Evolutionary conservation across 2,329 filamentous ascomycete species (phyloP).

Genomic region (Fusarium aywerte): DNA sequence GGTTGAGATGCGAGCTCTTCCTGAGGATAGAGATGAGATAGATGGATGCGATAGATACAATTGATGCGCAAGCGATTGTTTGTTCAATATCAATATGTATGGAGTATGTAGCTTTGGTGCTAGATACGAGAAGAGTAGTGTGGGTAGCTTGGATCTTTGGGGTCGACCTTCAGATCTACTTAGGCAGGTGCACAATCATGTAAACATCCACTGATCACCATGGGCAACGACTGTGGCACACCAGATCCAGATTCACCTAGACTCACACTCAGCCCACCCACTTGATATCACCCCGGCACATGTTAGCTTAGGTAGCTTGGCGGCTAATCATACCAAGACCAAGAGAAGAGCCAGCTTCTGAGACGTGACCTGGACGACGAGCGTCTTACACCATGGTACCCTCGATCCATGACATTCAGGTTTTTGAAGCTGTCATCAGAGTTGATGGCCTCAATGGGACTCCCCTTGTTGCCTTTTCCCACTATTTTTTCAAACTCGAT

Average conservation of each 20-base stretch:
- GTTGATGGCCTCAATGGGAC: not conserved
- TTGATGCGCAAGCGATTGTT: conserved; percentile 1
- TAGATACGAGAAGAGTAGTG: conserved; percentile 39
- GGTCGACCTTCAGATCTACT: conserved; percentile 28
- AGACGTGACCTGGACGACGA: conserved; percentile 35
- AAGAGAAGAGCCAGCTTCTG: conserved; percentile 23
- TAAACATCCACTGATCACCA: conserved; percentile 22
- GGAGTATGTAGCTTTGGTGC: conserved; percentile 32
- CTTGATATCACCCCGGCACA: conserved; percentile 18
- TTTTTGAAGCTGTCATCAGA: not conserved
- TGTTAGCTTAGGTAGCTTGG: conserved; percentile 18
- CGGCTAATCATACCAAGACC: conserved; percentile 14
- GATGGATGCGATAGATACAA: conserved; percentile 23
- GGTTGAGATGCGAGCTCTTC: conserved; percentile 25
- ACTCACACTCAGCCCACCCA: conserved; percentile 9
- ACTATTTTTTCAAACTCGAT: not conserved
- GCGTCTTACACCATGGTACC: conserved; percentile 7
- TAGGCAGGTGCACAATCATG: not conserved
- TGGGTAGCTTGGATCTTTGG: conserved; percentile 36
- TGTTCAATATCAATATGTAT: conserved; percentile 13
- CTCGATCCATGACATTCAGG: not conserved
- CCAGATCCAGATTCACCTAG: conserved; percentile 21
- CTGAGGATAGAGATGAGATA: conserved; percentile 3
- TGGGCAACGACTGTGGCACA: conserved; percentile 23
- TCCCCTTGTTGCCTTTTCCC: not conserved